Conservation (phyloP, 495 filamentous ascomycete genomes). For the Penicillium ochrochloron region DNA sequence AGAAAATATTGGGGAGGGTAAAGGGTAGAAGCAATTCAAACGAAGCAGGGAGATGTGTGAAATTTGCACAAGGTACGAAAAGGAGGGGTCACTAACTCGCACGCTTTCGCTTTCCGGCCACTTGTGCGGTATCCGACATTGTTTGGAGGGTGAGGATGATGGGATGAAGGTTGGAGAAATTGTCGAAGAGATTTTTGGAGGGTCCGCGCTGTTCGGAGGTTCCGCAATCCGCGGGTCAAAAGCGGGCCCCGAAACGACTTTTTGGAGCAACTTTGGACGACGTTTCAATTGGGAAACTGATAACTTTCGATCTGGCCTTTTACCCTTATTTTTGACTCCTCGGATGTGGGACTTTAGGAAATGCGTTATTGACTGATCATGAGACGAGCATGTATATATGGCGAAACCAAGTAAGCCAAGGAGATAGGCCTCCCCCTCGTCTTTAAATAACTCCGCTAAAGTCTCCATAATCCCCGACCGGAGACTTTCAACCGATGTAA, state of each 20-base stretch:
- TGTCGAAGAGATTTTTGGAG: conserved; percentile 33
- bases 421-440: background rate
- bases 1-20: background rate
- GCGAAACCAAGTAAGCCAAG: background rate
- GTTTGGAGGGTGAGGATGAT: conserved; percentile 14
- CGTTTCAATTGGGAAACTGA: background rate
- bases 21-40: background rate
- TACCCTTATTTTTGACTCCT: background rate
- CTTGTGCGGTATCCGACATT: conserved; percentile 46
- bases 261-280: background rate
- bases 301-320: background rate
- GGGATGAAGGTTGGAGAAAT: conserved; percentile 10
- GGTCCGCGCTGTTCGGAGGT: conserved; percentile 16
- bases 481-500: background rate
- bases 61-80: conserved; percentile 6
- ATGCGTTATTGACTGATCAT: background rate
- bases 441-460: conserved; percentile 4
- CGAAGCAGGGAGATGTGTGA: conserved; percentile 9
- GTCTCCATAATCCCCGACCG: conserved; percentile 7
- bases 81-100: conserved; percentile 43
- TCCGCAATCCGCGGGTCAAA: conserved; percentile 24
- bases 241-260: conserved; percentile 21
- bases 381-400: background rate
- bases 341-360: background rate
- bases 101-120: conserved; percentile 56